These are phyloP conservation scores for Cyclotella atomus DNA, from an alignment of 108 stramenopile species.

Conservation along the genomic window DNA sequence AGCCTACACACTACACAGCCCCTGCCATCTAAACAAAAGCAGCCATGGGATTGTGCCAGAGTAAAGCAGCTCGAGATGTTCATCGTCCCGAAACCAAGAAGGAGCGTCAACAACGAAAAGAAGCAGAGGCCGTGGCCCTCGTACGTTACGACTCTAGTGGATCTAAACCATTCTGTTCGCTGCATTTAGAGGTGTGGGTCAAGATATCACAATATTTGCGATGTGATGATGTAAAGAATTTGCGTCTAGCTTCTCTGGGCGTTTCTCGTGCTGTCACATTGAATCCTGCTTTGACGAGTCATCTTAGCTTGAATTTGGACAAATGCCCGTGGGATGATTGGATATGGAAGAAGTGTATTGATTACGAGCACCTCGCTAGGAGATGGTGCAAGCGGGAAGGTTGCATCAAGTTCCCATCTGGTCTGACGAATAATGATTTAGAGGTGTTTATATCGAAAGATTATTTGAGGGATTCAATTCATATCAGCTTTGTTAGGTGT, in stretches of 20 bases:
- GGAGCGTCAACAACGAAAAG: conserved; percentile 8
- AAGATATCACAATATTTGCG: conserved; percentile 20
- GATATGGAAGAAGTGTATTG: conserved; percentile 39
- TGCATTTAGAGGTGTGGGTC: conserved; percentile 43
- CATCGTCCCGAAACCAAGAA: background rate
- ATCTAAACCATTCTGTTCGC: conserved; percentile 13
- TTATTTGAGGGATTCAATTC: conserved; percentile 18
- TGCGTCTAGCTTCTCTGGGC: conserved; percentile 45
- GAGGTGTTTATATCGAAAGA: conserved; percentile 42
- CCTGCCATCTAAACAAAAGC: no score
- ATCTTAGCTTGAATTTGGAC: conserved; percentile 45
- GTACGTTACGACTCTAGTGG: conserved; percentile 1
- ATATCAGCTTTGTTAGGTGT: conserved; percentile 34
- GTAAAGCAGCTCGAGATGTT: background rate
- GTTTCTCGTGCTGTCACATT: conserved; percentile 35
- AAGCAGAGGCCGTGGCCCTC: conserved; percentile 7
- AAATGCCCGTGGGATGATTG: conserved; percentile 46
- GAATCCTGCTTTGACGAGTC: conserved; percentile 38
- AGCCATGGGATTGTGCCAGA: conserved; percentile 12
- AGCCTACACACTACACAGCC: no score
- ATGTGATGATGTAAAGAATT: conserved; percentile 30
- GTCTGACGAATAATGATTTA: conserved; percentile 36
- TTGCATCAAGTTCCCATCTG: conserved; percentile 32
- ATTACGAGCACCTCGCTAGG: conserved; percentile 33
- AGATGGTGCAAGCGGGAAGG: conserved; percentile 40